A percentile compares a stretch with the other conserved stretches of the same genome.
Conservation (phyloP, 2,329 filamentous ascomycete species). For the Colletotrichum plurivorum region DNA sequence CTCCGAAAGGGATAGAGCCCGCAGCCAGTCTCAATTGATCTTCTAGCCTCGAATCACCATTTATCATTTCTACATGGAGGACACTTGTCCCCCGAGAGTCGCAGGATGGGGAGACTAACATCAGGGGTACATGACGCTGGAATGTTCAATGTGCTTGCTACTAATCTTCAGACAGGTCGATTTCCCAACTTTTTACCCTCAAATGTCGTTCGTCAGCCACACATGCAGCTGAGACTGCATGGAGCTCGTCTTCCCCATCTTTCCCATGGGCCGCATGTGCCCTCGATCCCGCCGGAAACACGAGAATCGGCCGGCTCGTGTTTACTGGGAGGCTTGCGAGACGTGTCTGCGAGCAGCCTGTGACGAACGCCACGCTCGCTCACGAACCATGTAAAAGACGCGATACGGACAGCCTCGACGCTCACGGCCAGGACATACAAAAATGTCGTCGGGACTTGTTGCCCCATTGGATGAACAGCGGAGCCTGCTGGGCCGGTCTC, state of each 20-base stretch:
- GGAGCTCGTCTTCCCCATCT: background rate
- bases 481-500: conserved; percentile 18
- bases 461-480: conserved; percentile 21
- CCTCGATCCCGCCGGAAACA: background rate
- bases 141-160: conserved; percentile 5
- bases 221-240: conserved; percentile 2
- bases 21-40: conserved; percentile 6
- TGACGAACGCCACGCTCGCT: conserved; percentile 26
- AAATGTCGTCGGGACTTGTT: conserved; percentile 1
- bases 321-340: background rate
- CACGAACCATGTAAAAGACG: conserved; percentile 9
- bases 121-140: conserved; percentile 14
- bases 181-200: background rate
- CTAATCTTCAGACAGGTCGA: conserved; percentile 5
- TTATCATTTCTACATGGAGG: background rate
- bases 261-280: background rate
- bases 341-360: conserved; percentile 22
- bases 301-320: background rate
- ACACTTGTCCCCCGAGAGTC: conserved; percentile 3
- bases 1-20: conserved; percentile 20
- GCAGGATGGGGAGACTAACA: background rate
- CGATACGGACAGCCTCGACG: conserved; percentile 3
- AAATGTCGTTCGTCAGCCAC: background rate
- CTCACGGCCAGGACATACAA: conserved; percentile 19
- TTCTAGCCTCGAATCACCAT: background rate